Conservation (phyloP, 768 basidiomycete genomes). For the Royoungia palumana region DNA sequence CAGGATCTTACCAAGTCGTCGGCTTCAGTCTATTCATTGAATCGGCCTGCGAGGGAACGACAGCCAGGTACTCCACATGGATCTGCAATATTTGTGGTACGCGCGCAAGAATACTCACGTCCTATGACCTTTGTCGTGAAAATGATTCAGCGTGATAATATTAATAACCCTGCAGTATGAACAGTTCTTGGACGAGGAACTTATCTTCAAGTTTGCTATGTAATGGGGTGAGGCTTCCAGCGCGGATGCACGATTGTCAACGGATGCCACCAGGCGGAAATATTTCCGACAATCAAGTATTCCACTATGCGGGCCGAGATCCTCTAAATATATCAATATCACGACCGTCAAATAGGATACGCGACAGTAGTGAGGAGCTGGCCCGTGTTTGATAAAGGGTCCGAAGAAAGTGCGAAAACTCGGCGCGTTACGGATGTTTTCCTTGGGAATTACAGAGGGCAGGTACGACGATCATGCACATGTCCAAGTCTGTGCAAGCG, state of each 20-base stretch:
- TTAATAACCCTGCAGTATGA: neutral
- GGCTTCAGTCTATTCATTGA: neutral
- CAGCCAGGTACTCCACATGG: conserved; percentile 7
- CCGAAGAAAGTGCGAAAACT: neutral
- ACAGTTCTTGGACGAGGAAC: neutral
- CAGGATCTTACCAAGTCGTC: neutral
- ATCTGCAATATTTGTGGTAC: conserved; percentile 1
- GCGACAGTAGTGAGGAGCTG: neutral
- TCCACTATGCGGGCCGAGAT: neutral
- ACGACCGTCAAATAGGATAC: conserved; percentile 1
- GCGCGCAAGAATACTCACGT: conserved; percentile 7
- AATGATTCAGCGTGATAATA: neutral
- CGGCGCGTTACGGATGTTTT: neutral
- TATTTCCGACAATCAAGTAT: neutral
- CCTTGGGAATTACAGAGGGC: neutral
- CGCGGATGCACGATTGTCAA: no score
- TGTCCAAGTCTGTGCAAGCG: conserved; percentile 5
- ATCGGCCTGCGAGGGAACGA: conserved; percentile 6
- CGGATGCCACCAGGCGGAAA: no score
- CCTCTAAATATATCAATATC: neutral
- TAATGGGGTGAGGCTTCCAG: neutral
- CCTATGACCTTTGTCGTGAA: neutral
- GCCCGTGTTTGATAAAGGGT: neutral
- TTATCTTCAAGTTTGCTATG: neutral
- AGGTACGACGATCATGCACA: neutral